Evolutionary conservation across 73 alveolate species (phyloP).

Genomic region (Paramecium pentaurelia): DNA sequence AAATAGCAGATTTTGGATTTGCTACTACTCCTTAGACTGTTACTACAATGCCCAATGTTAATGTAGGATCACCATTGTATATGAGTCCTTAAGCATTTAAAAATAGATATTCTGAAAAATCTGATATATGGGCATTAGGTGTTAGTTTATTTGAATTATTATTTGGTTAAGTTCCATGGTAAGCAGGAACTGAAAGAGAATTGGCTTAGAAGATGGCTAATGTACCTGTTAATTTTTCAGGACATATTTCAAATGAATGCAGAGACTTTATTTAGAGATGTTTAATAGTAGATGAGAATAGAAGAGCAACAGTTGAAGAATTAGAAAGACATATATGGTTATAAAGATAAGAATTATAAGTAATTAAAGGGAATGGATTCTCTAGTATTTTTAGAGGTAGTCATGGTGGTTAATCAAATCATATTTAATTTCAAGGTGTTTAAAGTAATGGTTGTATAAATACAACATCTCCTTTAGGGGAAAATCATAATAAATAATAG

Average conservation of each 20-base stretch:
- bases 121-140: slow-evolving; percentile 60
- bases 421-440: not conserved
- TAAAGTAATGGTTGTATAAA: not conserved
- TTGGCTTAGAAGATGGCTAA: slow-evolving; percentile 12
- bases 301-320: slow-evolving; percentile 52
- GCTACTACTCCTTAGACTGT: slow-evolving; percentile 33
- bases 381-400: not conserved
- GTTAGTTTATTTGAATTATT: slow-evolving; percentile 48
- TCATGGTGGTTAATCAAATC: not conserved
- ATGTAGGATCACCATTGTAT: slow-evolving; percentile 58
- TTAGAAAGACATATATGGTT: slow-evolving; percentile 51
- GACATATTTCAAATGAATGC: slow-evolving; percentile 45
- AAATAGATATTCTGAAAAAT: slow-evolving; percentile 52
- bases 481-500: not conserved
- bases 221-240: not conserved
- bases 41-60: slow-evolving; percentile 12
- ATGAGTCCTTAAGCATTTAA: slow-evolving; percentile 60
- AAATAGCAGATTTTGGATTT: slow-evolving; percentile 64
- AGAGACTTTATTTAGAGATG: slow-evolving; percentile 54
- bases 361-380: slow-evolving; percentile 1
- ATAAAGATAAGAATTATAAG: not conserved
- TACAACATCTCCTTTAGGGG: not conserved
- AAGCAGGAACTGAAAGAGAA: slow-evolving; percentile 31
- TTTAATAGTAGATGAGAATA: slow-evolving; percentile 49
- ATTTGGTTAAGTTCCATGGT: slow-evolving; percentile 54